Base-by-base conservation (phyloP, 768 basidiomycete genomes). In the Psilocybe subaeruginosa region DNA sequence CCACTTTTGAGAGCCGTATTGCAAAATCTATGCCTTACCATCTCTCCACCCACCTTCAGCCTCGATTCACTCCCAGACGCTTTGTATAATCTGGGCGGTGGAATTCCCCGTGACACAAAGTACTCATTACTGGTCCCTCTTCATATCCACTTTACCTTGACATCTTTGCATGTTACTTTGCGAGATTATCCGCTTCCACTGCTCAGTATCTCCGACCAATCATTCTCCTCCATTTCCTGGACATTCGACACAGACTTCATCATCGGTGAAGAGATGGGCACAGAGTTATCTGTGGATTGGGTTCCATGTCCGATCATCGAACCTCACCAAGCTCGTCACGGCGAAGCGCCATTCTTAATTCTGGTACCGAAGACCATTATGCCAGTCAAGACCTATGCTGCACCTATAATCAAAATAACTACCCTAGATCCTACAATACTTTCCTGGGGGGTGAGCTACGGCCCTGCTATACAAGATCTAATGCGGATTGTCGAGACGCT, bases 361-460 rank as follows among this genome's bases (percentile, higher is more conserved):
- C 64, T 75, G 45, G 81, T 97, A 35, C 93, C 95, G 1, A 97
- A 96, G 73, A 96, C 95, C 0, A 89, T 94, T 59, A 97, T 95
- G 92, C 91, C 96, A 0, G 91, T 96, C 67, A 99, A 99, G 75
- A 92, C 90, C 7, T 97, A 96, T 68, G 91, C 92, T 1, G 82
- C 84, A 48, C 93, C 95, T 3, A 74, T 77, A 11, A 82, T 98
- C 65, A 80, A 82, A 17, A 82, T 97, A 51, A 76, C 79, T n/a
- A 85, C 90, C 4, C 75, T 82, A 19, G 80, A 78, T 33, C 81
- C 88, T 4, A 92, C 93, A 0, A 84, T 88, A 39, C 83, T 97
- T 63, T 85, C 90, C 14, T 99, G 96, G 95, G 92, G 92, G 14
- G 85, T 94, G 47, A 95, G 95, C 64, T 92, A 94, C 64, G 84